Base-by-base conservation (phyloP, 2,329 filamentous ascomycete genomes). In the Verticillium nonalfalfae region DNA sequence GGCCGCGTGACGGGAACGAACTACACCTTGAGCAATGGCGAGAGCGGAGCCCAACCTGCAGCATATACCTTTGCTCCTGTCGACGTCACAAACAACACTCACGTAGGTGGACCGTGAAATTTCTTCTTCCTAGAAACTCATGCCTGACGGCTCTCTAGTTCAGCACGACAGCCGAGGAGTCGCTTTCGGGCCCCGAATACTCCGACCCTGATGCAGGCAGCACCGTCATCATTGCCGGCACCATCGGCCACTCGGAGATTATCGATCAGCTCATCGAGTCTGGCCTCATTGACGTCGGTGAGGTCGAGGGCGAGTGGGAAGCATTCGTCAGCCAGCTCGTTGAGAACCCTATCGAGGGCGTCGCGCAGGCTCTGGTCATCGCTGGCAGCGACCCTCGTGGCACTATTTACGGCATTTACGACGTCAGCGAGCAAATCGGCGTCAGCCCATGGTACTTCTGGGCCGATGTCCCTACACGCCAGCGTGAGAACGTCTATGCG, bases 391-490 rank as follows among this genome's bases (percentile, higher is more conserved):
- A 91, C 70, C 72, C 78, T 2, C 78, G 88, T 64, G 87, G 86
- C 14, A 84, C 86, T 2, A 89, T 91, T 60, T 91, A 83, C 67
- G 89, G 89, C 11, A 76, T 90, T 21, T 91, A 91, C 73, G 87
- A 88, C 65, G 72, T 91, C 57, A 89, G 85, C 26, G 87, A 90
- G 72, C 87, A 91, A 70, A 90, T 91, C 61, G 89, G 89, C 33
- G 87, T 91, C 13, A 88, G 85, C 36, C 87, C 86, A 52, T 89
- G 86, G 85, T 83, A 89, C 73, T 89, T 81, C 76, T 89, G 84
- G 79, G 85, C 87, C 6, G 87, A 90, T 69, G 83, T 87, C 1
- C 79, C 85, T 1, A 69, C 80, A 1, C 78, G 80, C 59, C 74
- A 78, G 63, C 79, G 81, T 64, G 71, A 76, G 26, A 75, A 78